Evolutionary conservation across 192 early-diverging fungal species (phyloP), one percentile per base, ranked within the genome.

Genomic region (Helicostylum pulchrum): DNA sequence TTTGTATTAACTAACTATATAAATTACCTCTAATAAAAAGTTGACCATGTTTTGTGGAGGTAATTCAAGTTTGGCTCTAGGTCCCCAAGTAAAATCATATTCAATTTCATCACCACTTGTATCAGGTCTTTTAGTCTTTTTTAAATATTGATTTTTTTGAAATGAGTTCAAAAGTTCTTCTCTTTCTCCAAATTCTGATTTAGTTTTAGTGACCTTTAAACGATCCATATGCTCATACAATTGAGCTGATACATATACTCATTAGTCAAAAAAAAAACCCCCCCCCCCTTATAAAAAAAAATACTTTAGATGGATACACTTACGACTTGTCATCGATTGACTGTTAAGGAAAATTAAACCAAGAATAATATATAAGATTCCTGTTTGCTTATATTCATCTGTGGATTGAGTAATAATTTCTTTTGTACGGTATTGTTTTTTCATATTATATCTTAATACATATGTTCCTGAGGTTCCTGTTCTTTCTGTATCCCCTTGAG

Each of bases 271-370:
- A 31, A 6, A 23, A 0, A 32, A 9, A 3, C 23, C n/a, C 23
- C 9, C 6, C 0, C 12, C n/a, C 11, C 15, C 12, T 39, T 39
- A 9, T 39, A 45, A 20, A 39, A 36, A 20, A 21, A 43, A 9
- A 55, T 7, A 14, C 7, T 7, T 32, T 19, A n/a, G 12, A 20
- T 39, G 42, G 1, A 9, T 43, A 30, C 0, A 54, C 51, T 64
- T 73, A 84, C 84, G 73, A 53, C 80, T 77, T 1, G 62, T 53
- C 48, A 87, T 67, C 14, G 59, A 46, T 51, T 76, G 67, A 42
- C 82, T 80, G 23, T 78, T 80, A 2, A 87, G 82, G 73, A 81
- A 73, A 17, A 89, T 84, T 21, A 89, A 46, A 45, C 76, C 71
- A 19, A 89, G 68, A 15, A 87, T 76, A 23, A 85, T 72, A 66